Conservation (phyloP, 2,329 filamentous ascomycete genomes). For the Exophiala calicioides region DNA sequence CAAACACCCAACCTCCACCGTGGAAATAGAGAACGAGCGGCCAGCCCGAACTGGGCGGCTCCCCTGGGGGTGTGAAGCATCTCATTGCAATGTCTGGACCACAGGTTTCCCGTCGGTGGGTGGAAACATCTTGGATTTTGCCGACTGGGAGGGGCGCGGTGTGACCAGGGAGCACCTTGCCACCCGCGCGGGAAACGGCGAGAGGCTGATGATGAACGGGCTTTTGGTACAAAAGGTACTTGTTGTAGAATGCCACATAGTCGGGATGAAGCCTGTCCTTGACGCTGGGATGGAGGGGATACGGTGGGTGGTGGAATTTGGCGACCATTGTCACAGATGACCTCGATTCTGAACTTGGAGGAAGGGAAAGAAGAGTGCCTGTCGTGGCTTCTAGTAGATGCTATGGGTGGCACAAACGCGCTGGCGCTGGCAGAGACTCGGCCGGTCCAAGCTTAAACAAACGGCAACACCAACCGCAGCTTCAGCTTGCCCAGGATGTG, state of each 20-base stretch:
- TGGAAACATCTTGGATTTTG: conserved; percentile 47
- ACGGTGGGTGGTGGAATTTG: conserved; percentile 39
- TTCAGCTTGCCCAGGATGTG: not conserved
- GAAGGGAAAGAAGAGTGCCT: conserved; percentile 1
- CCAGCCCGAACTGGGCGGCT: conserved; percentile 47
- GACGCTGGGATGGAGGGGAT: conserved; percentile 53
- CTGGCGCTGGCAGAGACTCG: too few relatives aligned
- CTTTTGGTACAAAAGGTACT: conserved; percentile 52
- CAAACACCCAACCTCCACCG: conserved; percentile 61
- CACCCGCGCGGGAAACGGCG: conserved; percentile 52
- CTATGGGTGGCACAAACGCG: too few relatives aligned
- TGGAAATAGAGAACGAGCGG: conserved; percentile 60
- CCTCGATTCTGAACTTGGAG: not conserved
- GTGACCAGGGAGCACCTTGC: conserved; percentile 55
- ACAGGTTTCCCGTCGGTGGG: conserved; percentile 47
- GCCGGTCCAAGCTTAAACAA: too few relatives aligned
- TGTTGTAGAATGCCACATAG: conserved; percentile 57
- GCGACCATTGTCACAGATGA: conserved; percentile 23
- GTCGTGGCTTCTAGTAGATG: conserved; percentile 7
- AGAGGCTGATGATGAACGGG: conserved; percentile 59
- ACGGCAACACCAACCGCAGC: not conserved
- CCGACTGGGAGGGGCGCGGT: conserved; percentile 53
- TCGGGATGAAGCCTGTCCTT: conserved; percentile 50
- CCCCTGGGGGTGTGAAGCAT: conserved; percentile 53
- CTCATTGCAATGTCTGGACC: conserved; percentile 53